Evolutionary conservation across 176 grass and related monocot species (phyloP).

Genomic region (Avena eriantha): DNA sequence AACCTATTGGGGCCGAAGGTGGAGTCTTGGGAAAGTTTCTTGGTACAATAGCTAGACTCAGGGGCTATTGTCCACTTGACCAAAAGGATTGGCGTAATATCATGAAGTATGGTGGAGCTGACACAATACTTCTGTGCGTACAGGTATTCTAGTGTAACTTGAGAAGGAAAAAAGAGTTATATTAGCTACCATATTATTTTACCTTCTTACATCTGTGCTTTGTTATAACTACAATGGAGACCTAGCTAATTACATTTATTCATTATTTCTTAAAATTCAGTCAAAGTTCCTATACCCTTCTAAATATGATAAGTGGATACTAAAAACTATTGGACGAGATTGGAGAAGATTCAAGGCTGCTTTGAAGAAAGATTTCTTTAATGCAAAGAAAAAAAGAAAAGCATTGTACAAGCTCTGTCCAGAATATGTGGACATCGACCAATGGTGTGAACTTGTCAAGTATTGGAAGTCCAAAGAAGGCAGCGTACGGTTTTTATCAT

Average conservation of each 20-base stretch:
- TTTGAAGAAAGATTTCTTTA: background rate
- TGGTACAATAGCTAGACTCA: background rate
- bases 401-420: background rate
- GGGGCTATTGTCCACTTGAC: conserved; percentile 1
- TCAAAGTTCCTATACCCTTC: background rate
- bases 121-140: background rate
- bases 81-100: background rate
- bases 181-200: background rate
- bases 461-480: background rate
- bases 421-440: background rate
- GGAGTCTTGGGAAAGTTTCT: background rate
- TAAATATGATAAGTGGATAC: background rate
- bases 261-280: background rate
- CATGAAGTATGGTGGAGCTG: background rate
- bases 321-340: background rate
- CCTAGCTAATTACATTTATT: background rate
- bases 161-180: background rate
- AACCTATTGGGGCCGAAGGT: background rate
- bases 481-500: background rate
- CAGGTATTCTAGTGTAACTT: background rate
- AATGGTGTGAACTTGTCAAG: background rate
- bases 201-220: background rate
- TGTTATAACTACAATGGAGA: background rate
- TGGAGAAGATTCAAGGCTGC: background rate
- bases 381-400: background rate